phyloP scores from a whole-genome alignment of 2,329 filamentous ascomycete genomes.

The Aspergillus glaucus region DNA sequence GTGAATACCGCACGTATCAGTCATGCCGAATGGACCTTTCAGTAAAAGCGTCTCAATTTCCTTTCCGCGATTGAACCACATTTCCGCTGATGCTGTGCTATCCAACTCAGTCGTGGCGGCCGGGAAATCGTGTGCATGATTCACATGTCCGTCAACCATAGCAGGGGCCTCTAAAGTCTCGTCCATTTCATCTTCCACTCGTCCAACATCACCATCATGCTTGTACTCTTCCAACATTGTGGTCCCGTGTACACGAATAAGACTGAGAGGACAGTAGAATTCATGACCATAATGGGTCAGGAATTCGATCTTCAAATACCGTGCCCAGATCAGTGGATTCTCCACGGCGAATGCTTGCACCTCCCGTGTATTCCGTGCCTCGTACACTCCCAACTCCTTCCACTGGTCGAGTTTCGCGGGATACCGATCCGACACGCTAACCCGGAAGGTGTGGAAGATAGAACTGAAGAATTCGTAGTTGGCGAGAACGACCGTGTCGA shows the following conservation, averaged over 20 bases:
- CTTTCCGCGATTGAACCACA: slow-evolving; percentile 14
- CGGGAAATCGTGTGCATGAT: slow-evolving; percentile 4
- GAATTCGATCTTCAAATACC: slow-evolving; percentile 88
- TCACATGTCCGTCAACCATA: neutral
- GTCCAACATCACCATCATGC: slow-evolving; percentile 67
- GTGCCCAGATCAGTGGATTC: slow-evolving; percentile 91
- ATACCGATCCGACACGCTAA: slow-evolving; percentile 91
- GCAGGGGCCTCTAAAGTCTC: slow-evolving; percentile 30
- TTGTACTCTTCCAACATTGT: slow-evolving; percentile 92
- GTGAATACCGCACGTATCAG: slow-evolving; percentile 13
- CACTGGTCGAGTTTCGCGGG: slow-evolving; percentile 89
- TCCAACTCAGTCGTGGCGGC: slow-evolving; percentile 12
- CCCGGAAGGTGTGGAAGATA: slow-evolving; percentile 83
- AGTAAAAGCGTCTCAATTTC: slow-evolving; percentile 11
- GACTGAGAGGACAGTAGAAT: slow-evolving; percentile 88
- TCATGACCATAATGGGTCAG: slow-evolving; percentile 92
- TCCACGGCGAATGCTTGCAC: slow-evolving; percentile 93
- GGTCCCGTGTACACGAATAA: slow-evolving; percentile 85
- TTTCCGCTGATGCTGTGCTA: slow-evolving; percentile 12
- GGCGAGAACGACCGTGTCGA: slow-evolving; percentile 93
- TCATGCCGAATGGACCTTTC: neutral
- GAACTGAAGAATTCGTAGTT: slow-evolving; percentile 99
- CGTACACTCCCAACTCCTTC: slow-evolving; percentile 80
- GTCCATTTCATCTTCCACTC: slow-evolving; percentile 56
- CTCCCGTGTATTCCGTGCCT: slow-evolving; percentile 85